Conservation (phyloP, 768 basidiomycete genomes). For the Amanita polypyramis region DNA sequence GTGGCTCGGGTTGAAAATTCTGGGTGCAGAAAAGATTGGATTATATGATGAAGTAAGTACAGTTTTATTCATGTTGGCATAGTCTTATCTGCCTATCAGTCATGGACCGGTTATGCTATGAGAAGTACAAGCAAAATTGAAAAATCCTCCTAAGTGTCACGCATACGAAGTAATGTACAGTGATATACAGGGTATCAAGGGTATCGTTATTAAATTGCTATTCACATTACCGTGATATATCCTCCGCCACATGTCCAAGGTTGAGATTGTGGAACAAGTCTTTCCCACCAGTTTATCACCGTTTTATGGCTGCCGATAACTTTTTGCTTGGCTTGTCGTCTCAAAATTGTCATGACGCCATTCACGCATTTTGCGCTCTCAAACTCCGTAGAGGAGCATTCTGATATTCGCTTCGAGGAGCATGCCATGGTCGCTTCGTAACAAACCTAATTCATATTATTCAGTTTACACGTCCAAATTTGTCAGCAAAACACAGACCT, state of each 20-base stretch:
- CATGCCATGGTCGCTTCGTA: slow-evolving; percentile 9
- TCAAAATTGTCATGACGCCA: slow-evolving; percentile 9
- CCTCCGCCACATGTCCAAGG: not conserved
- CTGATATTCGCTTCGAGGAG: not conserved
- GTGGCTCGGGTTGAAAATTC: slow-evolving; percentile 81
- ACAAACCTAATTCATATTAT: not conserved
- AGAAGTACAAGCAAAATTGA: slow-evolving; percentile 65
- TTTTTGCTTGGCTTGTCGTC: slow-evolving; percentile 2
- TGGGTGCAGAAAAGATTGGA: slow-evolving; percentile 51
- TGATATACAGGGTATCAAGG: slow-evolving; percentile 6
- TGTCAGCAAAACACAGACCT: slow-evolving; percentile 1
- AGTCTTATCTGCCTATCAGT: slow-evolving; percentile 34
- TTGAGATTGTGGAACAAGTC: not conserved
- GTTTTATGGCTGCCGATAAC: not conserved
- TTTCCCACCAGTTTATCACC: slow-evolving; percentile 1
- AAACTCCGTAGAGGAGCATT: slow-evolving; percentile 1
- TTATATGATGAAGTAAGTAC: slow-evolving; percentile 86
- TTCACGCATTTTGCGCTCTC: slow-evolving; percentile 6
- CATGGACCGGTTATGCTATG: slow-evolving; percentile 91
- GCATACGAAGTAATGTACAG: slow-evolving; percentile 4
- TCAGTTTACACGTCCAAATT: not conserved
- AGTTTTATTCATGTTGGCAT: slow-evolving; percentile 8
- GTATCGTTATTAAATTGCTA: not conserved
- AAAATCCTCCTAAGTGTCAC: slow-evolving; percentile 24
- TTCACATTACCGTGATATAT: slow-evolving; percentile 2